These are phyloP conservation scores for Stentor roeselii DNA, from an alignment of 73 alveolate genomes.

Conservation along the genomic window DNA sequence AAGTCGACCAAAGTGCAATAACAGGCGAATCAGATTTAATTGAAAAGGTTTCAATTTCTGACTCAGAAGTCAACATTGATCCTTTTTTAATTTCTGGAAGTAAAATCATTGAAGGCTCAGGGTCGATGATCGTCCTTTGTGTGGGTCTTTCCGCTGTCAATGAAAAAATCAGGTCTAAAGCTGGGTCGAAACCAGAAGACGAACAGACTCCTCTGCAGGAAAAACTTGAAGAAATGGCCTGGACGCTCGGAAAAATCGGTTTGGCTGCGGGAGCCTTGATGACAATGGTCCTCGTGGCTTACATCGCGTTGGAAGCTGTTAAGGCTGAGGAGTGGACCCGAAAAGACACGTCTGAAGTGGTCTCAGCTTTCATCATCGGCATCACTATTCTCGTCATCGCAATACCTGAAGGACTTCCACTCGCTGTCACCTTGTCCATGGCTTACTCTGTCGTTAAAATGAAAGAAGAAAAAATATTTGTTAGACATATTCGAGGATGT, in stretches of 20 bases:
- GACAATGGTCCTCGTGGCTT: slow-evolving; percentile 67
- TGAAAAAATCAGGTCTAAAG: too few species aligned
- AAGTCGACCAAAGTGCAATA: slow-evolving; percentile 82
- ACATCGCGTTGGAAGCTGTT: slow-evolving; percentile 49
- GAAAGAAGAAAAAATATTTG: slow-evolving; percentile 92
- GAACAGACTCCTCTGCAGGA: slow-evolving; percentile 82
- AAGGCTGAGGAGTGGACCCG: slow-evolving; percentile 49
- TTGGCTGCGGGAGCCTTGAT: slow-evolving; percentile 66
- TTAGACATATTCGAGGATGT: slow-evolving; percentile 83
- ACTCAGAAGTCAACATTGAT: slow-evolving; percentile 51
- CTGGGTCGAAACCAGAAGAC: too few species aligned
- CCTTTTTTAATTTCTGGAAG: slow-evolving; percentile 82
- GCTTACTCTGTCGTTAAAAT: slow-evolving; percentile 87
- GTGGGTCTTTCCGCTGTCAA: too few species aligned
- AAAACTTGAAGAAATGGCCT: slow-evolving; percentile 82
- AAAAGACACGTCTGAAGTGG: slow-evolving; percentile 59
- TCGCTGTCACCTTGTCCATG: slow-evolving; percentile 90
- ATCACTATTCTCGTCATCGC: slow-evolving; percentile 90
- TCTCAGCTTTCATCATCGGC: slow-evolving; percentile 79
- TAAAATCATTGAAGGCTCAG: slow-evolving; percentile 46
- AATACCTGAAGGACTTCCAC: slow-evolving; percentile 94
- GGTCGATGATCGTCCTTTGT: slow-evolving; percentile 41
- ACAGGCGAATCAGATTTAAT: slow-evolving; percentile 92
- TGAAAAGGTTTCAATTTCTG: slow-evolving; percentile 65
- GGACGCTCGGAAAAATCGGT: slow-evolving; percentile 83